Evolutionary conservation across 163 green algal genomes (phyloP), one percentile per base, ranked within the genome.

Genomic region (Chlorella variabilis): DNA sequence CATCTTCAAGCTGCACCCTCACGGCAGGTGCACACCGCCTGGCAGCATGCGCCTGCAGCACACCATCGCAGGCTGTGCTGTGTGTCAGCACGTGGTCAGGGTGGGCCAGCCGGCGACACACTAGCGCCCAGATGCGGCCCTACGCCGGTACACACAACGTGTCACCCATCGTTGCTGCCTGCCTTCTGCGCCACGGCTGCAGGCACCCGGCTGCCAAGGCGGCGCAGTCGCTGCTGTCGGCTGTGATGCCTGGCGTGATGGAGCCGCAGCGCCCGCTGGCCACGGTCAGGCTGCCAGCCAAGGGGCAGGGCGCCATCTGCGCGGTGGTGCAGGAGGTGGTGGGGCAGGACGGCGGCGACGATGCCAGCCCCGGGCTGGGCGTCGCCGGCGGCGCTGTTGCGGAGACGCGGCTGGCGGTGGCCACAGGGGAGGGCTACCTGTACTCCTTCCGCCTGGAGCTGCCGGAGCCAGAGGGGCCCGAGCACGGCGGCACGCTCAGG

Each of bases 361-460:
- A n/a, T n/a, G n/a, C n/a, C n/a, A n/a, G n/a, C n/a, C n/a, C n/a
- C n/a, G n/a, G n/a, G n/a, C n/a, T n/a, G 21, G 59, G n/a, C 11
- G 8, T 17, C 7, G 56, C 33, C 13, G 48, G 75, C 58, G n/a
- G 39, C 36, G 25, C 45, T 17, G 49, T 29, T 49, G 51, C 25
- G 56, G 54, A 80, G 54, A 80, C 73, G 27, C 54, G 38, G 21
- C 83, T 94, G 48, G 68, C 87, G 48, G 88, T 94, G 38, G 90
- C 91, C 1, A 94, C 86, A 13, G 66, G 81, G 25, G 87, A 87
- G 20, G 91, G 88, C 27, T 31, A 93, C 58, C 63, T 95, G 70
- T 94, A 94, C 45, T 87, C 91, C 75, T 95, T 90, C 73, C 75
- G 81, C 29, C 25, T 94, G n/a, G 82, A 83, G 21, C 77, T 88